Percentiles rank a stretch among this genome's conserved stretches.
Conservation (phyloP, 805 yeast species). For the Kodamaea jinghongensis region DNA sequence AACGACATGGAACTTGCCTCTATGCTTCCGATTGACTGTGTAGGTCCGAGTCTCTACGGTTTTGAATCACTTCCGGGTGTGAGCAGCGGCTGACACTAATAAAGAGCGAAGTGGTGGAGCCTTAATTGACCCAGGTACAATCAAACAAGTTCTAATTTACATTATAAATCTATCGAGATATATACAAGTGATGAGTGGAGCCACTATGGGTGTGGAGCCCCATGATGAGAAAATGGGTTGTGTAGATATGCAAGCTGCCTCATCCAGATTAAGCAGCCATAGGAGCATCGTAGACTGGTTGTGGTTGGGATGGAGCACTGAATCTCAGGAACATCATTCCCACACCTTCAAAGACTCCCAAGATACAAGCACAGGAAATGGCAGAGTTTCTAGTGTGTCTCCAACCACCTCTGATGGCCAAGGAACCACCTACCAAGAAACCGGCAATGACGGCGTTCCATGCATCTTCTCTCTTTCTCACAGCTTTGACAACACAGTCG, state of each 20-base stretch:
- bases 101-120: too few relatives aligned
- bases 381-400: slow-evolving; percentile 95
- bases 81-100: too few relatives aligned
- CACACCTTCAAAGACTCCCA: slow-evolving; percentile 97
- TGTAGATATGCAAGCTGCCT: slow-evolving; percentile 4
- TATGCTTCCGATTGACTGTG: too few relatives aligned
- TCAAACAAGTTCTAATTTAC: neutral
- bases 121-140: too few relatives aligned
- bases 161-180: slow-evolving; percentile 2
- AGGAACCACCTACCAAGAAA: slow-evolving; percentile 95
- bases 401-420: slow-evolving; percentile 99
- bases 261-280: slow-evolving; percentile 31
- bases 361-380: slow-evolving; percentile 93
- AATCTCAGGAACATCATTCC: slow-evolving; percentile 93
- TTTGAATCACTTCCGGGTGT: too few relatives aligned
- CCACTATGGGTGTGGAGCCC: neutral
- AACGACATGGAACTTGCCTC: too few relatives aligned
- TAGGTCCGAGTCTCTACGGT: too few relatives aligned
- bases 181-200: slow-evolving; percentile 3
- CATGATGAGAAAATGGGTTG: neutral
- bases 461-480: slow-evolving; percentile 97
- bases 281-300: slow-evolving; percentile 43
- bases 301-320: slow-evolving; percentile 67
- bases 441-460: slow-evolving; percentile 98
- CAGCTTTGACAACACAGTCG: slow-evolving; percentile 93